These are phyloP conservation scores for Penicillium brevicompactum DNA, from an alignment of 2,329 filamentous ascomycete genomes.

Conservation along the genomic window DNA sequence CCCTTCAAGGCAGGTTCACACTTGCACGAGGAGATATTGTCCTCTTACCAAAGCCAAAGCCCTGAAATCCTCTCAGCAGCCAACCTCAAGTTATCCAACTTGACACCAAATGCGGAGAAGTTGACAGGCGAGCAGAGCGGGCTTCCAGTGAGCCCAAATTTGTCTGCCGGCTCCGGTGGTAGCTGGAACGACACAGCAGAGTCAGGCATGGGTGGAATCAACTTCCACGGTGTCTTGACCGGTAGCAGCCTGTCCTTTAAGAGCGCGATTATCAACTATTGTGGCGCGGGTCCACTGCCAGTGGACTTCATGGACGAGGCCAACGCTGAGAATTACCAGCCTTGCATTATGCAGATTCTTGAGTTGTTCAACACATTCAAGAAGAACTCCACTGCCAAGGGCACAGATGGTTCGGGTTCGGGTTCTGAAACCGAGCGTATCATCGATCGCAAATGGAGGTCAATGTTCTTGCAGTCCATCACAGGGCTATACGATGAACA, in stretches of 20 bases:
- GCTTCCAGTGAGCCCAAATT: conserved; percentile 5
- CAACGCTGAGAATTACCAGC: conserved; percentile 32
- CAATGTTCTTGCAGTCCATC: conserved; percentile 35
- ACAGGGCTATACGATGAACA: conserved; percentile 35
- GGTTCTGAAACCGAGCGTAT: conserved; percentile 6
- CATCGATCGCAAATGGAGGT: conserved; percentile 31
- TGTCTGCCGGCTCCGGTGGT: conserved; percentile 6
- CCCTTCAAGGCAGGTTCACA: conserved; percentile 31
- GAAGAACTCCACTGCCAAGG: background rate
- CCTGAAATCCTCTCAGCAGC: conserved; percentile 11
- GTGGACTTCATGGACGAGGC: conserved; percentile 34
- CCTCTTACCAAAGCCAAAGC: conserved; percentile 22
- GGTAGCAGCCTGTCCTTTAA: conserved; percentile 37
- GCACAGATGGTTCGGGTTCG: too few species aligned
- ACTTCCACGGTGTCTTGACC: conserved; percentile 31
- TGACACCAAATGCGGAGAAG: conserved; percentile 33
- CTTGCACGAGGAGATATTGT: conserved; percentile 28
- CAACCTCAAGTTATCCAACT: conserved; percentile 24
- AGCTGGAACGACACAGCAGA: conserved; percentile 24
- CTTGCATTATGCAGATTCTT: conserved; percentile 35
- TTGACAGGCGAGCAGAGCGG: conserved; percentile 31
- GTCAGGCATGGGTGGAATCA: conserved; percentile 34
- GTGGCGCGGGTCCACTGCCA: conserved; percentile 32
- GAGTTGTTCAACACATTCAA: conserved; percentile 35
- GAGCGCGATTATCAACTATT: conserved; percentile 34